These are phyloP conservation scores for Aspergillus unguis DNA, from an alignment of 2,329 filamentous ascomycete genomes.

Conservation along the genomic window DNA sequence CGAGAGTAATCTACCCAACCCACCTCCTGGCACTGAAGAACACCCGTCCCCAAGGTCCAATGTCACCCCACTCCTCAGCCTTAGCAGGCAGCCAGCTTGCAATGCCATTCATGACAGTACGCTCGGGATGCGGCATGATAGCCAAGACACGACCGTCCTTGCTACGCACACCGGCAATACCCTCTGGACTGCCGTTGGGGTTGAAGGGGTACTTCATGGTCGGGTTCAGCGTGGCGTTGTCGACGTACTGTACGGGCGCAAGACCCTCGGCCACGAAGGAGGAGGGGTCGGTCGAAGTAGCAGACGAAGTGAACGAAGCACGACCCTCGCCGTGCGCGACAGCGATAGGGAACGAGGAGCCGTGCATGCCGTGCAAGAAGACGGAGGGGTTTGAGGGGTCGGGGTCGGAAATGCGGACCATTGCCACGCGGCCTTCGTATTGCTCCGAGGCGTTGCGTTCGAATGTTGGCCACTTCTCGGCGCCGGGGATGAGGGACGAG, in stretches of 20 bases:
- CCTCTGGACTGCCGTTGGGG: conserved; percentile 77
- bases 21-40: conserved; percentile 85
- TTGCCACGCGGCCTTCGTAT: conserved; percentile 83
- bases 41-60: conserved; percentile 79
- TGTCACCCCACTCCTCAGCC: conserved; percentile 68
- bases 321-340: conserved; percentile 90
- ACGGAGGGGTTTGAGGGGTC: conserved; percentile 60
- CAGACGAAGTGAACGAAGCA: conserved; percentile 62
- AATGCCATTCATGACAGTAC: conserved; percentile 78
- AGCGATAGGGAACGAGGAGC: conserved; percentile 76
- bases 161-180: conserved; percentile 76
- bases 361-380: conserved; percentile 85
- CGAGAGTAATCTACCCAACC: conserved; percentile 59
- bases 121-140: conserved; percentile 91
- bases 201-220: conserved; percentile 87
- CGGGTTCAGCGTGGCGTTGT: conserved; percentile 67
- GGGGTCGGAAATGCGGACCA: conserved; percentile 74
- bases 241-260: conserved; percentile 76
- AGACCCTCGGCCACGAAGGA: conserved; percentile 63
- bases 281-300: conserved; percentile 34
- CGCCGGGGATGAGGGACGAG: conserved; percentile 81
- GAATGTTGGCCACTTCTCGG: conserved; percentile 77
- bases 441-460: conserved; percentile 80
- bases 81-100: conserved; percentile 70
- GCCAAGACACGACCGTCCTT: conserved; percentile 76